A percentile compares a stretch with the other conserved stretches of the same genome.
These are phyloP conservation scores for Pseudogymnoascus sp. DNA, from an alignment of 2,329 filamentous ascomycete species.

Conservation along the genomic window DNA sequence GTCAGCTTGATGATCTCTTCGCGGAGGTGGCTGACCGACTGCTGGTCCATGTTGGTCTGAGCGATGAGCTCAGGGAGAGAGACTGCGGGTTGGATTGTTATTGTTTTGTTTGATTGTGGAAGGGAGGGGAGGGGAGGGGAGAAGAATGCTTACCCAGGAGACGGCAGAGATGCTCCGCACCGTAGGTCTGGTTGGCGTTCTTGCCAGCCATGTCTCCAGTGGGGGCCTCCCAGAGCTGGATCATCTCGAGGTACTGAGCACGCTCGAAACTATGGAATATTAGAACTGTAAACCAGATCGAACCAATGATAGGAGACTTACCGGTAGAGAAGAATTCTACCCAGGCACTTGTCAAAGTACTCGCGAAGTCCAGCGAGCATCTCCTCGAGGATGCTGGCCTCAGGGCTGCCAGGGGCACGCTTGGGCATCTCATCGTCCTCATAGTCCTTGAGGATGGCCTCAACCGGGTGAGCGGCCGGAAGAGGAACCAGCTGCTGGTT, in stretches of 20 bases:
- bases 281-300: background rate
- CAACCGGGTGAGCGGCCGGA: slow-evolving; percentile 67
- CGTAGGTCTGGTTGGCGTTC: slow-evolving; percentile 72
- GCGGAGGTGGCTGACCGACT: slow-evolving; percentile 77
- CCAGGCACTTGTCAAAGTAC: slow-evolving; percentile 88
- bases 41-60: slow-evolving; percentile 95
- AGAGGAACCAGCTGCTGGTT: slow-evolving; percentile 82
- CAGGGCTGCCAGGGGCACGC: slow-evolving; percentile 56
- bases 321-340: slow-evolving; percentile 80
- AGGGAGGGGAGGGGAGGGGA: background rate
- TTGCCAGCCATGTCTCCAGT: slow-evolving; percentile 60
- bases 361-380: slow-evolving; percentile 77
- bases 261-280: slow-evolving; percentile 66
- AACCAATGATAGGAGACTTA: slow-evolving; percentile 30
- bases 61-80: slow-evolving; percentile 87
- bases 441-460: slow-evolving; percentile 74
- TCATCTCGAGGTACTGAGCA: slow-evolving; percentile 72
- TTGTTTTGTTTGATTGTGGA: background rate
- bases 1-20: slow-evolving; percentile 85
- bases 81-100: slow-evolving; percentile 42
- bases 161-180: slow-evolving; percentile 82
- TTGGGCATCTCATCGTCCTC: slow-evolving; percentile 58
- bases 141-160: slow-evolving; percentile 63
- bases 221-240: slow-evolving; percentile 57
- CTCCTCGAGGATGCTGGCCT: slow-evolving; percentile 82